Evolutionary conservation across 139 green algal genomes (phyloP).

Genomic region (Astrephomene gubernaculifera): DNA sequence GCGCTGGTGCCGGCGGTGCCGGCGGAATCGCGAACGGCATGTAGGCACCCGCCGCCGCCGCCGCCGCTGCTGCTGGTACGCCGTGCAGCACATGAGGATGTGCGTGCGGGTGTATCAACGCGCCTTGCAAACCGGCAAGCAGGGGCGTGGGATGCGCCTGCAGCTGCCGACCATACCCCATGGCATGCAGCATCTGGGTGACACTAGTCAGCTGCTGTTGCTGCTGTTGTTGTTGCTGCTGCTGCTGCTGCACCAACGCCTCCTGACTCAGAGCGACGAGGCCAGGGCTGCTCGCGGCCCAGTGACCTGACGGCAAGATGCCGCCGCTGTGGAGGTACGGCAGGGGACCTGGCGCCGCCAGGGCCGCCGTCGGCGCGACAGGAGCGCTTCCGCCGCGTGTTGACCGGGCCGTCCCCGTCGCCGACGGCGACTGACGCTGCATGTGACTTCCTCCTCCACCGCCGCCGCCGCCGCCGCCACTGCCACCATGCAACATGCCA

Average conservation of each 20-base stretch:
- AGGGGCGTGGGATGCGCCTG: not conserved
- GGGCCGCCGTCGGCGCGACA: not conserved
- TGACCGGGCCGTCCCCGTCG: not conserved
- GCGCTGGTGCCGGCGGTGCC: not conserved
- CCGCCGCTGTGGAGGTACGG: not conserved
- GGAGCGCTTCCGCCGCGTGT: no score
- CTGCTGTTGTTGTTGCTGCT: no score
- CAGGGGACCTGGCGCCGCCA: not conserved
- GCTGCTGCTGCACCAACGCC: not conserved
- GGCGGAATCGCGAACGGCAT: not conserved
- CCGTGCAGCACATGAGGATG: conserved; percentile 2
- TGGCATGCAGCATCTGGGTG: conserved; percentile 1
- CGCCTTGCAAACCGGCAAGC: not conserved
- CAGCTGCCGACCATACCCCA: not conserved
- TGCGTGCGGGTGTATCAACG: conserved; percentile 1
- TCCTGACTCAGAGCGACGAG: not conserved
- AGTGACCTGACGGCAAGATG: not conserved
- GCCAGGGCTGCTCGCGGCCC: not conserved
- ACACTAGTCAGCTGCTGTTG: not conserved
- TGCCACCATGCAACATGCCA: not conserved
- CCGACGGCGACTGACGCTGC: not conserved
- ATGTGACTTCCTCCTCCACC: not conserved
- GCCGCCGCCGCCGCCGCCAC: not conserved
- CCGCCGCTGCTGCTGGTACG: not conserved
- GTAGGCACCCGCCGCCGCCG: not conserved